A percentile compares a stretch with the other conserved stretches of the same genome.
phyloP scores from a whole-genome alignment of 257 asterid species.

The Solanum virginianum region DNA sequence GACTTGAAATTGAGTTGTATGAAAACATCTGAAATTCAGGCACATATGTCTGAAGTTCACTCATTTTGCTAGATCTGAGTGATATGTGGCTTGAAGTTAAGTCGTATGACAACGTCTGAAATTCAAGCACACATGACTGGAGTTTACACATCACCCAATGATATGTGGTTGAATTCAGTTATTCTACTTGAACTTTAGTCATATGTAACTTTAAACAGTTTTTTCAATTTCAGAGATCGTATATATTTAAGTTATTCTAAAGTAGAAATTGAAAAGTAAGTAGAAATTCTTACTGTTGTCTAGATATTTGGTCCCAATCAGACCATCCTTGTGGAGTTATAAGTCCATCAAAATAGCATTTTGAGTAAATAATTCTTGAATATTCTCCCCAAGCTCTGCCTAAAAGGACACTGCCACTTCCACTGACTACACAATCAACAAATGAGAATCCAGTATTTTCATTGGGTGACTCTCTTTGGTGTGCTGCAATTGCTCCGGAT shows the following conservation, averaged over 20 bases:
- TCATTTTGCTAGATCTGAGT: no score
- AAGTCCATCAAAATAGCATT: conserved; percentile 18
- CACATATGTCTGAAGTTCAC: no score
- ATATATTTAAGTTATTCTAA: not conserved
- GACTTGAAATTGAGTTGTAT: no score
- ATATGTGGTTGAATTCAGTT: no score
- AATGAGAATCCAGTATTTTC: conserved; percentile 83
- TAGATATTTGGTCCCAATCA: conserved; percentile 23
- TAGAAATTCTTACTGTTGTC: not conserved
- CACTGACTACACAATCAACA: conserved; percentile 41
- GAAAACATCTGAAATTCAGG: not conserved
- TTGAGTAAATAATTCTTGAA: conserved; percentile 38
- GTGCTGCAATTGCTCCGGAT: conserved; percentile 64
- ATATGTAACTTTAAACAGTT: not conserved
- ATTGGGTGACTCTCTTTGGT: conserved; percentile 26
- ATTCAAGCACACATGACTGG: not conserved
- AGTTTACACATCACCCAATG: no score
- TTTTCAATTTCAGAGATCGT: not conserved
- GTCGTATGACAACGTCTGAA: no score
- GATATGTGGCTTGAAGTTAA: no score
- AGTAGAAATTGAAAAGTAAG: not conserved
- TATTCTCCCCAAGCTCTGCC: conserved; percentile 86
- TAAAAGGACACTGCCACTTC: conserved; percentile 34
- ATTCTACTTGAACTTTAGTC: not conserved
- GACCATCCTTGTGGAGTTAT: conserved; percentile 57